A percentile compares a stretch with the other conserved stretches of the same genome.
These are phyloP conservation scores for Nymphaea thermarum DNA, from an alignment of 164 flowering plant species.

Conservation along the genomic window DNA sequence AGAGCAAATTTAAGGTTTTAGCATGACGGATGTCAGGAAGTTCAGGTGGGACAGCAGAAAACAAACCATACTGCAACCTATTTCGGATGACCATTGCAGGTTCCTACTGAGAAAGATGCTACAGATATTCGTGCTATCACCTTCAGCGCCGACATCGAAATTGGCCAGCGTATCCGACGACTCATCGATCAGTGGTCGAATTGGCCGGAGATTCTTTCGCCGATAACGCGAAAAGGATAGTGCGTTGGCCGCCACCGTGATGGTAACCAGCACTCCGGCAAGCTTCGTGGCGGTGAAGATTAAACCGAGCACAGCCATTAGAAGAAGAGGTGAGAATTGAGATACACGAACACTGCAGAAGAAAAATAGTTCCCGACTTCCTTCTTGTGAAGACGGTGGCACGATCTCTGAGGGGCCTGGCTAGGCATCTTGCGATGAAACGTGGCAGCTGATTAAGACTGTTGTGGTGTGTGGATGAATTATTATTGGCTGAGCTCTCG, in stretches of 20 bases:
- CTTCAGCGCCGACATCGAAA: conserved; percentile 36
- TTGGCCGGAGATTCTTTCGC: conserved; percentile 37
- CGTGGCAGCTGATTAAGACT: too few species aligned
- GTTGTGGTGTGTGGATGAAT: too few species aligned
- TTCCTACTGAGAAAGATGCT: not conserved
- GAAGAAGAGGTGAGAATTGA: not conserved
- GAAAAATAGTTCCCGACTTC: too few species aligned
- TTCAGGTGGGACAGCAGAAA: not conserved
- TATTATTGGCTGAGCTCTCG: too few species aligned
- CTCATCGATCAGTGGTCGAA: conserved; percentile 74
- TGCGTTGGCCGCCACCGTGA: conserved; percentile 75
- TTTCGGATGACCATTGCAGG: not conserved
- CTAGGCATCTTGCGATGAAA: too few species aligned
- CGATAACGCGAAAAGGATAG: conserved; percentile 66
- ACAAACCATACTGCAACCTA: not conserved
- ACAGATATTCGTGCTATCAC: not conserved
- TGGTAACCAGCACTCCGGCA: conserved; percentile 60
- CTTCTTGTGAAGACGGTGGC: too few species aligned
- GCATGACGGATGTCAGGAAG: not conserved
- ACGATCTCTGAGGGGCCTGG: too few species aligned
- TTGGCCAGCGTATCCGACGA: conserved; percentile 58
- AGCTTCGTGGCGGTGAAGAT: conserved; percentile 70
- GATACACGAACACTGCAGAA: too few species aligned
- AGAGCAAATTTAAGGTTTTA: not conserved
- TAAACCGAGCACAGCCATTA: conserved; percentile 38